Percentiles rank a stretch among this genome's conserved stretches.
These are phyloP conservation scores for Silene conica DNA, from an alignment of 148 eudicot genomes.

Conservation along the genomic window DNA sequence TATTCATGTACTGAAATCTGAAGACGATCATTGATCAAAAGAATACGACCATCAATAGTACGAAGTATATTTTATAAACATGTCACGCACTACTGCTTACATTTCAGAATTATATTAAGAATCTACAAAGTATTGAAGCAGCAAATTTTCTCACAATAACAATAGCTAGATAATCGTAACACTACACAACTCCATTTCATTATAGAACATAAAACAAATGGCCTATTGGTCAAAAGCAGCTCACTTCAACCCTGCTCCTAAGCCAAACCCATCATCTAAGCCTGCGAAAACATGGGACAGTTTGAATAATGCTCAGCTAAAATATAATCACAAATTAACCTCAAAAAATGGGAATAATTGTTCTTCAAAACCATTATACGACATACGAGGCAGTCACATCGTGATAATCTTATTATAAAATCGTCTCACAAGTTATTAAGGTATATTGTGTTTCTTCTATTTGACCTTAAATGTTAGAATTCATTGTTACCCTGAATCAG, in stretches of 20 bases:
- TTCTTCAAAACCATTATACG: too few relatives aligned
- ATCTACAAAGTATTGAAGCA: constrained; percentile 23
- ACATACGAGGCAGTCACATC: too few relatives aligned
- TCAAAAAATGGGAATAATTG: neutral
- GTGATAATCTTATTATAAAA: too few relatives aligned
- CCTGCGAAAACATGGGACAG: constrained; percentile 15
- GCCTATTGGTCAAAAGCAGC: constrained; percentile 15
- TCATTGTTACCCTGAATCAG: too few relatives aligned
- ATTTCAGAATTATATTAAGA: constrained; percentile 23
- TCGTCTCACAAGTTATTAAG: neutral
- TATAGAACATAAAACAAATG: constrained; percentile 16
- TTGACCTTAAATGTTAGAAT: too few relatives aligned
- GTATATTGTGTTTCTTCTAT: neutral
- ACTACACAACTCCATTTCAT: constrained; percentile 24
- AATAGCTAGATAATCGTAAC: constrained; percentile 21
- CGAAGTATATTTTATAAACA: constrained; percentile 17
- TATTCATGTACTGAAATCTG: neutral
- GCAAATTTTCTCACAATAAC: constrained; percentile 24
- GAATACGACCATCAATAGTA: constrained; percentile 17
- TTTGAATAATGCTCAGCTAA: neutral
- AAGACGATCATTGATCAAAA: neutral
- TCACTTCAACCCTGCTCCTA: constrained; percentile 12
- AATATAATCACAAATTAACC: neutral
- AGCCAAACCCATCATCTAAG: constrained; percentile 18
- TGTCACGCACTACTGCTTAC: constrained; percentile 20